These are phyloP conservation scores for Passalora sequoiae DNA, from an alignment of 2,329 filamentous ascomycete genomes.

Conservation along the genomic window DNA sequence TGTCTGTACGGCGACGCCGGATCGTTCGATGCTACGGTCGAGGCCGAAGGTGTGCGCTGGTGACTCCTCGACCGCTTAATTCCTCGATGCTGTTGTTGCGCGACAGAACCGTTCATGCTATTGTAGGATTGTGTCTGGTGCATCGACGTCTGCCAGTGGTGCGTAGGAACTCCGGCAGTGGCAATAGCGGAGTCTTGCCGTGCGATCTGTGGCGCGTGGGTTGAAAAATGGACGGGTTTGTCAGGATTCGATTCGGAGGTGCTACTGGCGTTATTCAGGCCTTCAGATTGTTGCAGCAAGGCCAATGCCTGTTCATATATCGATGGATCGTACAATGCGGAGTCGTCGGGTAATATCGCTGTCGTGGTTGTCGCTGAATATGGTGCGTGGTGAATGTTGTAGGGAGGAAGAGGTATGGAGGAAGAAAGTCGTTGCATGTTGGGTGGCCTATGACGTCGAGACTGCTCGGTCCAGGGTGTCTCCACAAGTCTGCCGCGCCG, in stretches of 20 bases:
- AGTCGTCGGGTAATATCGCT: constrained; percentile 7
- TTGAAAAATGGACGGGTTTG: neutral
- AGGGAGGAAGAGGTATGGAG: constrained; percentile 2
- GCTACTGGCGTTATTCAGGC: constrained; percentile 2
- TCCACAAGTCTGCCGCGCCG: no score
- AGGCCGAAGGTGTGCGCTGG: constrained; percentile 34
- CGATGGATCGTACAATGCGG: constrained; percentile 10
- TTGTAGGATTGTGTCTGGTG: constrained; percentile 19
- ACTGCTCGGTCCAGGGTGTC: no score
- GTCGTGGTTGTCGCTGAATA: constrained; percentile 8
- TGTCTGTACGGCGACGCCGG: constrained; percentile 42
- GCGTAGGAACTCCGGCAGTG: constrained; percentile 12
- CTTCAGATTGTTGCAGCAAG: constrained; percentile 9
- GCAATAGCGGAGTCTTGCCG: constrained; percentile 15
- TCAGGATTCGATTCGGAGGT: neutral
- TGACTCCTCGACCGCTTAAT: constrained; percentile 27
- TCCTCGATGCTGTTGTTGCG: constrained; percentile 15
- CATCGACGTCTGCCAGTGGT: constrained; percentile 20
- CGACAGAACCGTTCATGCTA: constrained; percentile 24
- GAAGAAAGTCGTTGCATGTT: constrained; percentile 2
- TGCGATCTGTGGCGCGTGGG: constrained; percentile 5
- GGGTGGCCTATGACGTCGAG: no score
- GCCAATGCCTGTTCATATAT: constrained; percentile 18
- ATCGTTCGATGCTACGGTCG: constrained; percentile 41
- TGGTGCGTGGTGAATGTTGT: neutral